These are phyloP conservation scores for Alternaria sp. DNA, from an alignment of 2,329 filamentous ascomycete species.

Conservation along the genomic window DNA sequence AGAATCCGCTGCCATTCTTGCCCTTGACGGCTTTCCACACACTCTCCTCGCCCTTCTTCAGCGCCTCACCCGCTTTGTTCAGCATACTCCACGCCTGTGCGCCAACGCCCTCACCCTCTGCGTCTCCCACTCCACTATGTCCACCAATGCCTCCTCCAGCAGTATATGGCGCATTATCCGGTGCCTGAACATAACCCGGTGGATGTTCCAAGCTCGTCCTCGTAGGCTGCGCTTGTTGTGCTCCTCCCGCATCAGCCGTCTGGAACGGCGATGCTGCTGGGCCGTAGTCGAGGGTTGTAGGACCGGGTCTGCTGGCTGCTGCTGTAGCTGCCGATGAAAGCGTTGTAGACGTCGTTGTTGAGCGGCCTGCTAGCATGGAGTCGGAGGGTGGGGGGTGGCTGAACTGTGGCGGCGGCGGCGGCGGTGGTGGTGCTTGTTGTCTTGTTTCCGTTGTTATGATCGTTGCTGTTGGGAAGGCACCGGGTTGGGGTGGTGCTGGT, in stretches of 20 bases:
- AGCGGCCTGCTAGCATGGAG: constrained; percentile 51
- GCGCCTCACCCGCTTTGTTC: constrained; percentile 49
- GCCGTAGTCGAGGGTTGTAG: constrained; percentile 53
- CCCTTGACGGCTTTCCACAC: constrained; percentile 48
- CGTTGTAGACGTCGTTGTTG: constrained; percentile 44
- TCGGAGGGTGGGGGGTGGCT: constrained; percentile 50
- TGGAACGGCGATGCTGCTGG: constrained; percentile 44
- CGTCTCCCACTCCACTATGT: constrained; percentile 29
- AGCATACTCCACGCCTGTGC: constrained; percentile 47
- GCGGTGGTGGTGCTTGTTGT: constrained; percentile 18
- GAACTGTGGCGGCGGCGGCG: constrained; percentile 52
- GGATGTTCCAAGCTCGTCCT: constrained; percentile 53
- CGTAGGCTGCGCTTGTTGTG: constrained; percentile 18
- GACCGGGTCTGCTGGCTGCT: constrained; percentile 37
- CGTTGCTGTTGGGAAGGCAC: constrained; percentile 43
- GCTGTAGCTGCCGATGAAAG: not conserved
- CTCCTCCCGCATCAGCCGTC: constrained; percentile 32
- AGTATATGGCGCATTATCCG: constrained; percentile 51
- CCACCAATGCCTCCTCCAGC: constrained; percentile 52
- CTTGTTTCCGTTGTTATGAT: constrained; percentile 45
- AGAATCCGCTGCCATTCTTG: constrained; percentile 27
- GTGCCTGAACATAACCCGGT: constrained; percentile 59
- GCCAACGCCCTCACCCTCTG: constrained; percentile 36
- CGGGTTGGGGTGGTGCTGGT: constrained; percentile 50
- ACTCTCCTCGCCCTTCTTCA: constrained; percentile 49